Evolutionary conservation across 768 basidiomycete species (phyloP), one percentile per base, ranked within the genome.

Genomic region (Auricularia auricula-judae): DNA sequence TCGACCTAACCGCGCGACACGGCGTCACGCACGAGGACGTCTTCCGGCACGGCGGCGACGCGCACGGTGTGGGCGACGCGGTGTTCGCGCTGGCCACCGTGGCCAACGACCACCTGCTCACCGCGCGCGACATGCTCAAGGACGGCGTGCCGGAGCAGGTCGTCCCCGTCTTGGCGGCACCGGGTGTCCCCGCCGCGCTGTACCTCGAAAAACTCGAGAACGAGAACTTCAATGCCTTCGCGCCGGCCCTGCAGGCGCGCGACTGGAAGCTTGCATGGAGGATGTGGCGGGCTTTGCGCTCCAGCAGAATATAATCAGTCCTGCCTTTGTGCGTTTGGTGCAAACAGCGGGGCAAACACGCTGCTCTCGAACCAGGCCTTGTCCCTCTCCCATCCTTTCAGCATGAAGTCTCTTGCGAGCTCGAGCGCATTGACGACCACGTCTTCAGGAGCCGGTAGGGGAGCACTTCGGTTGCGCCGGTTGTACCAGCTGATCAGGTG

Each of bases 31-130:
- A 92, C 72, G 90, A 94, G 71, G 86, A 89, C 16, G 84, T 93
- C 16, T 86, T 91, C 70, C 64, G 71, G 18, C 33, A 47, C 14
- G 68, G 69, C n/a, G 79, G 84, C 54, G 75, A 76, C 36, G 85
- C 85, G 3, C 74, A 80, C 59, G 88, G 84, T 1, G 77, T 93
- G 16, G 84, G 84, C 61, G 86, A 91, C 65, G 91, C 91, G 0
- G 87, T 90, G 35, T 94, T 84, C 70, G 89, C 92, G 70, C 86
- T 93, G 74, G 91, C 92, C 39, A 86, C 85, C 8, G 72, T 86
- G 29, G 91, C 89, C 35, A 88, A 91, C 74, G 89, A 92, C 74
- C 85, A 93, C 72, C 72, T 94, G 67, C 74, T 82, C 65, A 89
- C 88, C 2, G 89, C 90, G 18, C 82, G 88, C 18, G 80, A 82